These are phyloP conservation scores for Adansonia rubrostipa DNA, from an alignment of 441 rosid genomes.

Conservation along the genomic window DNA sequence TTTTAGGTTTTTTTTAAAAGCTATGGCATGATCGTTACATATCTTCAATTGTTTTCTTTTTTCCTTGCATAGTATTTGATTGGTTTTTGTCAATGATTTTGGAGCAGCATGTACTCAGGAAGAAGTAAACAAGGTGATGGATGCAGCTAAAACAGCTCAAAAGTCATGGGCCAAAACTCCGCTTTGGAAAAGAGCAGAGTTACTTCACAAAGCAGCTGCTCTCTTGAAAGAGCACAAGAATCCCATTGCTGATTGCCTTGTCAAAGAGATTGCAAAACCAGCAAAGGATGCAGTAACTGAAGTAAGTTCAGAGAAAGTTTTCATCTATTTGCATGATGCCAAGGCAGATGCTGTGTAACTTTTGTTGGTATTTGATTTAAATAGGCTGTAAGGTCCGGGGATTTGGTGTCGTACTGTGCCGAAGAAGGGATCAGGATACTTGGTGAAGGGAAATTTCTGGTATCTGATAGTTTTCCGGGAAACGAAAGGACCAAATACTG, in stretches of 20 bases:
- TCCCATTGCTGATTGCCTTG: conserved; percentile 84
- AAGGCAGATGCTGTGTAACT: not conserved
- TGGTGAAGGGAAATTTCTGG: conserved; percentile 89
- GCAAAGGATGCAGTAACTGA: conserved; percentile 90
- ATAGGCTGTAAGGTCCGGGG: conserved; percentile 95
- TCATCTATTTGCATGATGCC: not conserved
- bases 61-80: not conserved
- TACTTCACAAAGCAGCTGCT: conserved; percentile 92
- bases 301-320: conserved; percentile 37
- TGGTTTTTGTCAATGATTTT: not conserved
- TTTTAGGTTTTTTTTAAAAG: not conserved
- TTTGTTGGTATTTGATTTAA: not conserved
- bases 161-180: conserved; percentile 95
- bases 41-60: not conserved
- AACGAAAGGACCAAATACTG: conserved; percentile 96
- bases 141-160: conserved; percentile 74
- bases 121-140: conserved; percentile 92
- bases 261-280: conserved; percentile 94
- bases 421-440: conserved; percentile 95
- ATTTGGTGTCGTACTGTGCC: conserved; percentile 85
- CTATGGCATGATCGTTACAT: not conserved
- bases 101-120: conserved; percentile 83
- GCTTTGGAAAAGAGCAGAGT: conserved; percentile 94
- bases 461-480: conserved; percentile 95
- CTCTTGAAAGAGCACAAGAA: conserved; percentile 79